Conservation (phyloP, 2,329 filamentous ascomycete genomes). For the Penicillium frequentans region DNA sequence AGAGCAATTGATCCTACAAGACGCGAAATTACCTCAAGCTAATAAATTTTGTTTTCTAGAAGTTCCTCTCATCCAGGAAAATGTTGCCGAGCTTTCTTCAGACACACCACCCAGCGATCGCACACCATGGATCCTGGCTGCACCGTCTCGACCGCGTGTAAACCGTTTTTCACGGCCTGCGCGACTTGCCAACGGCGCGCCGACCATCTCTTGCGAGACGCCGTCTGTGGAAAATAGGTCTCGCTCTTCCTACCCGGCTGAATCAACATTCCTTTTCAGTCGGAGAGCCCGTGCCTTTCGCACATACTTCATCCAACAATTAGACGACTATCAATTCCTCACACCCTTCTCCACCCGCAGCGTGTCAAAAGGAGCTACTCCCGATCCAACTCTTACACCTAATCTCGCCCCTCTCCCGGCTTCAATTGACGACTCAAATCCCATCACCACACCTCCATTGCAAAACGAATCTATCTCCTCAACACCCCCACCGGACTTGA, state of each 20-base stretch:
- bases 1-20: slow-evolving; percentile 8
- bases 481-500: neutral
- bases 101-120: slow-evolving; percentile 6
- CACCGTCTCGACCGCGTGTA: slow-evolving; percentile 14
- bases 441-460: neutral
- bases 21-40: neutral
- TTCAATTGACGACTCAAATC: slow-evolving; percentile 4
- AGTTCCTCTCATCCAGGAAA: slow-evolving; percentile 27
- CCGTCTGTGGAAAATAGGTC: slow-evolving; percentile 21
- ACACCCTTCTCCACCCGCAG: slow-evolving; percentile 23
- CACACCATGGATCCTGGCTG: slow-evolving; percentile 13
- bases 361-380: slow-evolving; percentile 4
- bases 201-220: slow-evolving; percentile 16
- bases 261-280: slow-evolving; percentile 27
- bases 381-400: slow-evolving; percentile 8
- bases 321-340: slow-evolving; percentile 28
- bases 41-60: slow-evolving; percentile 14
- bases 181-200: slow-evolving; percentile 6
- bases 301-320: slow-evolving; percentile 29
- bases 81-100: slow-evolving; percentile 8
- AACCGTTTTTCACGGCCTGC: slow-evolving; percentile 17
- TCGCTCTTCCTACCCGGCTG: slow-evolving; percentile 12
- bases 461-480: slow-evolving; percentile 7
- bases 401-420: slow-evolving; percentile 13
- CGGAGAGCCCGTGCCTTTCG: slow-evolving; percentile 32